A percentile compares a stretch with the other conserved stretches of the same genome.
Evolutionary conservation across 345 rosid species (phyloP).

Genomic region (Euclidium syriacum): DNA sequence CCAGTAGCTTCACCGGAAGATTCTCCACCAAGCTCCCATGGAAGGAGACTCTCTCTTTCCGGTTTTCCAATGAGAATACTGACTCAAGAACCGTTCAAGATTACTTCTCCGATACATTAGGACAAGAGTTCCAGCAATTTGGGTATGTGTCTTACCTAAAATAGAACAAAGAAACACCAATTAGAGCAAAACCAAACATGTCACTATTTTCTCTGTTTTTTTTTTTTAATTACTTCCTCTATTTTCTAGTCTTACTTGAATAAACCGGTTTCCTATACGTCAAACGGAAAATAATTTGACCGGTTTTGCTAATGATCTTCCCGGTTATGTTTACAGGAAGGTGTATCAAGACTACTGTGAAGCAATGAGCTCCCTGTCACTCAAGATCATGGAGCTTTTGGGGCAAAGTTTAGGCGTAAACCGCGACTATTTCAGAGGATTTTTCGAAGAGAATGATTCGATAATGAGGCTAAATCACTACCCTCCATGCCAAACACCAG

Average conservation of each 20-base stretch:
- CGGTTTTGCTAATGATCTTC: not conserved
- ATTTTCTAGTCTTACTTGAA: not conserved
- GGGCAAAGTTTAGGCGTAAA: constrained; percentile 72
- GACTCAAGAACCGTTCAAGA: constrained; percentile 46
- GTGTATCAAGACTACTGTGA: constrained; percentile 78
- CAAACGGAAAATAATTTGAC: not conserved
- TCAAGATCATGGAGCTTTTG: constrained; percentile 86
- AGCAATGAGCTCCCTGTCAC: constrained; percentile 80
- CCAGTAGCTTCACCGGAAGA: constrained; percentile 95
- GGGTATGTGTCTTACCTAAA: constrained; percentile 48
- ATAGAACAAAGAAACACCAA: constrained; percentile 1
- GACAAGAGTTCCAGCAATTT: constrained; percentile 49
- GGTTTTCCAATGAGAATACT: constrained; percentile 43
- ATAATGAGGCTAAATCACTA: constrained; percentile 97
- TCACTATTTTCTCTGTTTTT: not conserved
- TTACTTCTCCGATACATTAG: constrained; percentile 57
- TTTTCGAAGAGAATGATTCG: constrained; percentile 80
- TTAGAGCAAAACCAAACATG: constrained; percentile 6
- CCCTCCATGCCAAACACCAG: constrained; percentile 94
- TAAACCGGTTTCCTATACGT: constrained; percentile 3
- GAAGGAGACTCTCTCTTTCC: constrained; percentile 93
- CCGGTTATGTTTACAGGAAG: constrained; percentile 37
- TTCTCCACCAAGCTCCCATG: constrained; percentile 89
- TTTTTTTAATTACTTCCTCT: constrained; percentile 10
- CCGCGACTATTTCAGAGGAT: constrained; percentile 49